Percentiles rank a stretch among this genome's conserved stretches.
Evolutionary conservation across 805 yeast species (phyloP).

Genomic region (Debaryomyces maramus): DNA sequence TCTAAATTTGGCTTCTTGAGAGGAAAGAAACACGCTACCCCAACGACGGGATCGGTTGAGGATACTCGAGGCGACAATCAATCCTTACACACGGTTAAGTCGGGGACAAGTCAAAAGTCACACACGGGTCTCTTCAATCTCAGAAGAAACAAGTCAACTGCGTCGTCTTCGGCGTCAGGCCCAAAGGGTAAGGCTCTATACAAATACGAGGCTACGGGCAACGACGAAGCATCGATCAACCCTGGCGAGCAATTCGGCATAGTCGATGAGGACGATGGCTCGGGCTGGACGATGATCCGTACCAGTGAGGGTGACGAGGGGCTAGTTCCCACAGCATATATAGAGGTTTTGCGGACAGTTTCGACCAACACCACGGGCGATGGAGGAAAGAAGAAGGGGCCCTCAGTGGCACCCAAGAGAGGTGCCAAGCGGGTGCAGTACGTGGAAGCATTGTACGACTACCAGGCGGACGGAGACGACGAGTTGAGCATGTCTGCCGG

Average conservation of each 20-base stretch:
- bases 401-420: conserved; percentile 76
- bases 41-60: conserved; percentile 3
- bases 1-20: conserved; percentile 56
- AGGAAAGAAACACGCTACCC: conserved; percentile 13
- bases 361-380: conserved; percentile 8
- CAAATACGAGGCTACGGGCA: conserved; percentile 64
- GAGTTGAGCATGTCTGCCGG: conserved; percentile 75
- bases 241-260: conserved; percentile 64
- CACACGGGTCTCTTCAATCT: conserved; percentile 39
- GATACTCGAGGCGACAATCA: conserved; percentile 26
- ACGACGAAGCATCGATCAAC: conserved; percentile 66
- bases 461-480: conserved; percentile 73
- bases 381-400: conserved; percentile 54
- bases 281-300: conserved; percentile 82
- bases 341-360: conserved; percentile 41
- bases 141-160: conserved; percentile 30
- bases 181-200: conserved; percentile 56
- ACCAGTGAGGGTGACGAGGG: conserved; percentile 55
- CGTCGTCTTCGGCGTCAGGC: conserved; percentile 17
- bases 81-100: conserved; percentile 35
- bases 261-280: conserved; percentile 74
- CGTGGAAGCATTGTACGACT: conserved; percentile 72
- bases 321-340: conserved; percentile 81
- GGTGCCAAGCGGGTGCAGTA: conserved; percentile 67
- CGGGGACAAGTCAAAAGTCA: conserved; percentile 26